Base-by-base conservation (phyloP, 345 rosid genomes). In the Populus pruinosa region DNA sequence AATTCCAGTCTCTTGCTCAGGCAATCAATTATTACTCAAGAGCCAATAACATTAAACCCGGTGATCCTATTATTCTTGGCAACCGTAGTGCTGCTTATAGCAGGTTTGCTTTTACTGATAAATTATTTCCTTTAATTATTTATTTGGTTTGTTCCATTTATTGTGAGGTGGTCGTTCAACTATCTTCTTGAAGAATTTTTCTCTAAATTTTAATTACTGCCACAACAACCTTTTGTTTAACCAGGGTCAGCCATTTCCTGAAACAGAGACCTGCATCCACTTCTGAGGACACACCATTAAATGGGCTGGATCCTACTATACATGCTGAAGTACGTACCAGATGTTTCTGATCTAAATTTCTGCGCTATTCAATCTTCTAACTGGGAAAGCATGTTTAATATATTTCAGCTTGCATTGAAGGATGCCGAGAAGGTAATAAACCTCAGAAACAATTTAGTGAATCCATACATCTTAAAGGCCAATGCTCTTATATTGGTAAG, bases 281-380 rank as follows among this genome's bases (percentile, higher is more conserved):
- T 82, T 96, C 97, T 31, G 99, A 93, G 81, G 62, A 81, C 81
- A 82, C 81, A 77, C 94, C 98, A 67, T 80, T 93, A 71, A 91
- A 83, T 85, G 98, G 98, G 77, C 86, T 93, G 73, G 99, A 96
- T 88, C 93, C 94, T 87, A 93, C 88, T 7, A 92, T 91, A 77
- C 97, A 90, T 78, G 97, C 97, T 72, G 99, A 93, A 86, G 99
- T 96, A 91, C 76, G 88, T 71, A 16, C 64, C 38, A 64, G 6
- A 49, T 49, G 20, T 78, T 85, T 62, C 66, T 66, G 76, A 53
- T 77, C 36, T 73, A 35, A 50, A 35, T 20, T 38, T 5, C 44
- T 38, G 16, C 5, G 29, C 65, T 61, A 7, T 61, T 61, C 29
- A 21, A 7, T 61, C 1, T 61, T 61, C 65, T 61, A 8, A 61